These are phyloP conservation scores for Taiozyma sp. DNA, from an alignment of 1,139 yeast species.

Conservation along the genomic window DNA sequence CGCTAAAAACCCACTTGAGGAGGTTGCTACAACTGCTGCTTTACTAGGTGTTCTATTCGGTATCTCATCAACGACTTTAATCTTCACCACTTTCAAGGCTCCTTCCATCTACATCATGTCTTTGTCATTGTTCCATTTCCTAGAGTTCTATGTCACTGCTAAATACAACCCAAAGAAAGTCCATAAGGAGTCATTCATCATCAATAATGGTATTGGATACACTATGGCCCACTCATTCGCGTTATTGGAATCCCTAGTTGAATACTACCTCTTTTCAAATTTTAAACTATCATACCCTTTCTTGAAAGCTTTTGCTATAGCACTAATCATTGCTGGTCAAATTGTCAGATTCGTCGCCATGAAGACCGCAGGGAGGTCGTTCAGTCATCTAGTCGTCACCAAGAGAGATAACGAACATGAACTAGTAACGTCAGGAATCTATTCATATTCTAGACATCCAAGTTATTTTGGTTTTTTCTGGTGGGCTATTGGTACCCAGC, in stretches of 20 bases:
- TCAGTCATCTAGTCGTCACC: conserved; percentile 73
- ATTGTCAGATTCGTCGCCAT: conserved; percentile 65
- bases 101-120: conserved; percentile 47
- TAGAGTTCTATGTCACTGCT: conserved; percentile 81
- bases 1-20: conserved; percentile 29
- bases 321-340: conserved; percentile 57
- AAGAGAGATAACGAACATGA: conserved; percentile 49
- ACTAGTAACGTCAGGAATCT: conserved; percentile 72
- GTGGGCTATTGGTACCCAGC: conserved; percentile 90
- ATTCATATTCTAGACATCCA: conserved; percentile 71
- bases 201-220: conserved; percentile 67
- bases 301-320: conserved; percentile 40
- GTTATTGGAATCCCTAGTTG: conserved; percentile 41
- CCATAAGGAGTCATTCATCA: conserved; percentile 69
- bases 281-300: conserved; percentile 18
- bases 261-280: conserved; percentile 32
- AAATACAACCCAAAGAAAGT: conserved; percentile 62
- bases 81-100: conserved; percentile 31
- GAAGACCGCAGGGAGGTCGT: conserved; percentile 86
- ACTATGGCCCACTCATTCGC: conserved; percentile 59
- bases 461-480: conserved; percentile 87
- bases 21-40: conserved; percentile 36
- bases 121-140: conserved; percentile 64
- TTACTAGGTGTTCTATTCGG: conserved; percentile 38
- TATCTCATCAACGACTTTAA: conserved; percentile 24